A percentile compares a stretch with the other conserved stretches of the same genome.
These are phyloP conservation scores for Strigomonas galati DNA, from an alignment of 208 protist genomes.

Conservation along the genomic window DNA sequence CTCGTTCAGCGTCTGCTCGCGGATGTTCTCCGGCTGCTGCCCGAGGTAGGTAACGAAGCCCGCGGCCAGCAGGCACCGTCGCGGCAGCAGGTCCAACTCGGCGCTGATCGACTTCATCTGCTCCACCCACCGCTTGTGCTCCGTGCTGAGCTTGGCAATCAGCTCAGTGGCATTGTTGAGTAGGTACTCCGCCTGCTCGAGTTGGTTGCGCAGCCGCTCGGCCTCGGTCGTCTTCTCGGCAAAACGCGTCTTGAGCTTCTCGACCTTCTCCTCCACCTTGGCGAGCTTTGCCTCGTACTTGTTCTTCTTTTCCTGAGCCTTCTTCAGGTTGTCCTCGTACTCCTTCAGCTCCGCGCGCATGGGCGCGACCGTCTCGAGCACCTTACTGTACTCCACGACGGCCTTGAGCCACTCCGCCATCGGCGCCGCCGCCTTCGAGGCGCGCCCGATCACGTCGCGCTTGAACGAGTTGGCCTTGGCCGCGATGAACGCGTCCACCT, in stretches of 20 bases:
- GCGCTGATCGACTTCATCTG: constrained; percentile 81
- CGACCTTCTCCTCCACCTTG: constrained; percentile 93
- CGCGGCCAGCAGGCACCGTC: constrained; percentile 82
- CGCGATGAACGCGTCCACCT: constrained; percentile 89
- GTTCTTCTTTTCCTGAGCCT: constrained; percentile 84
- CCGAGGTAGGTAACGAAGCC: constrained; percentile 95
- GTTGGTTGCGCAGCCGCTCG: constrained; percentile 79
- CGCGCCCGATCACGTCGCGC: constrained; percentile 87
- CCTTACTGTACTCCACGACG: constrained; percentile 95
- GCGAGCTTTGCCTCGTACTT: constrained; percentile 85
- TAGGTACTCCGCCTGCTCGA: constrained; percentile 90
- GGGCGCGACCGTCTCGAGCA: constrained; percentile 91
- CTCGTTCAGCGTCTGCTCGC: constrained; percentile 48
- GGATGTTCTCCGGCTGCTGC: constrained; percentile 84
- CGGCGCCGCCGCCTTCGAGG: constrained; percentile 93
- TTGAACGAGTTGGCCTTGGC: constrained; percentile 92
- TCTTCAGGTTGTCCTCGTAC: constrained; percentile 78
- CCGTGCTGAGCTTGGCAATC: constrained; percentile 93
- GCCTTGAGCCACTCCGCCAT: constrained; percentile 97
- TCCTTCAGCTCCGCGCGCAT: constrained; percentile 84
- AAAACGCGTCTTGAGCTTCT: constrained; percentile 91
- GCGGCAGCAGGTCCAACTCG: constrained; percentile 76
- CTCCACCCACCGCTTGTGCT: constrained; percentile 93
- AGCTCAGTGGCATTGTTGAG: constrained; percentile 90
- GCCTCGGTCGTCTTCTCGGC: constrained; percentile 94